Conservation (phyloP, 176 grass and related monocot genomes). For the Sorghum bicolor region DNA sequence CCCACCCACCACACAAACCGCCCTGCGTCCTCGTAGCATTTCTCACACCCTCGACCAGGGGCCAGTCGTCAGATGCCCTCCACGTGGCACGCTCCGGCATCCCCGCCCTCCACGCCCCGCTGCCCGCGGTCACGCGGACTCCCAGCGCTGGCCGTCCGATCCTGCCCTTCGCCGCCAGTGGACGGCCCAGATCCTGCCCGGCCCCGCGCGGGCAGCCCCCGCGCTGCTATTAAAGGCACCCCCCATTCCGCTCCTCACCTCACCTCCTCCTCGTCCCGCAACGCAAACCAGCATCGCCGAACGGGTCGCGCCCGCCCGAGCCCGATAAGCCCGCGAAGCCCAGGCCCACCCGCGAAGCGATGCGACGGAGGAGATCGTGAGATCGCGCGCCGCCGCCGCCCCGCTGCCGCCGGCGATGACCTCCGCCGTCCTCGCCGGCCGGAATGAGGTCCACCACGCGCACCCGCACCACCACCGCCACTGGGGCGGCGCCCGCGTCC, state of each 20-base stretch:
- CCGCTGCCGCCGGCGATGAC: slow-evolving; percentile 45
- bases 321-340: slow-evolving; percentile 27
- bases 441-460: slow-evolving; percentile 57
- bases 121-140: not conserved
- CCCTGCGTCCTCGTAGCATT: not conserved
- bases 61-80: not conserved
- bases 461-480: slow-evolving; percentile 37
- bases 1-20: not conserved
- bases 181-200: not conserved
- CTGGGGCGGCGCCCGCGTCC: slow-evolving; percentile 57
- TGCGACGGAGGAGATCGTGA: slow-evolving; percentile 31
- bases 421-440: slow-evolving; percentile 71
- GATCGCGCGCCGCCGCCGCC: not conserved
- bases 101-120: not conserved
- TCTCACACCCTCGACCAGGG: accelerated
- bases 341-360: not conserved
- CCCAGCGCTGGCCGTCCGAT: not conserved
- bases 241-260: not conserved
- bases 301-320: not conserved
- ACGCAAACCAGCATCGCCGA: not conserved
- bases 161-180: accelerated
- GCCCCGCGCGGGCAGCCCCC: not conserved
- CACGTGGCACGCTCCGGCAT: not conserved
- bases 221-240: slow-evolving; percentile 26
- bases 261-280: not conserved